Evolutionary conservation across 2,329 filamentous ascomycete species (phyloP).

Genomic region (Talaromyces islandicus): DNA sequence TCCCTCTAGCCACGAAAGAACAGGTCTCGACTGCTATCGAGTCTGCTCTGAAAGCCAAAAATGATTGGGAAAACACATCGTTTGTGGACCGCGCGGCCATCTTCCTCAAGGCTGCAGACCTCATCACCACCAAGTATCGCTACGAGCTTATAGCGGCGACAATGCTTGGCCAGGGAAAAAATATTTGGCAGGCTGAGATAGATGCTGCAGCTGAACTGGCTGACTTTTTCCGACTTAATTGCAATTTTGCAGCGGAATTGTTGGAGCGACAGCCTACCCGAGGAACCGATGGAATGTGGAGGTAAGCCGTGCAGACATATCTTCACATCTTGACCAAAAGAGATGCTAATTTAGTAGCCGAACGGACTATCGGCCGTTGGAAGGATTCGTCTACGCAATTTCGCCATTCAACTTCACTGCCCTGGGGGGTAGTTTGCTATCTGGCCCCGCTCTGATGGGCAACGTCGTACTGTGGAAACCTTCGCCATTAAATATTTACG

Average conservation of each 20-base stretch:
- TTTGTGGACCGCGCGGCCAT: conserved; percentile 88
- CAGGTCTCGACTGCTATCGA: conserved; percentile 78
- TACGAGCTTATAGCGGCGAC: conserved; percentile 96
- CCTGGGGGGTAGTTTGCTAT: conserved; percentile 78
- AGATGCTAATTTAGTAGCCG: conserved; percentile 41
- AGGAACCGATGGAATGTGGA: conserved; percentile 81
- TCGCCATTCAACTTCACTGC: conserved; percentile 97
- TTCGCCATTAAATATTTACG: conserved; percentile 75
- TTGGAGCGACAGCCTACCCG: conserved; percentile 81
- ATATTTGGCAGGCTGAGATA: conserved; percentile 97
- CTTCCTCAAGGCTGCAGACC: conserved; percentile 91
- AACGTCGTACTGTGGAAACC: conserved; percentile 98
- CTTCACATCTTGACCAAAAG: not conserved
- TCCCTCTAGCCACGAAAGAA: conserved; percentile 68
- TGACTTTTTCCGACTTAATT: conserved; percentile 91
- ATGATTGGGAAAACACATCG: conserved; percentile 76
- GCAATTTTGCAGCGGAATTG: conserved; percentile 84
- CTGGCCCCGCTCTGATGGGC: conserved; percentile 77
- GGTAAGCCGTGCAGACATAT: conserved; percentile 39
- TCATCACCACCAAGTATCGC: conserved; percentile 86
- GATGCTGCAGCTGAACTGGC: conserved; percentile 86
- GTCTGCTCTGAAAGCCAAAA: conserved; percentile 77
- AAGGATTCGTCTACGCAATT: conserved; percentile 94
- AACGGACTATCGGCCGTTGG: conserved; percentile 78
- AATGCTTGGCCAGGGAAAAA: conserved; percentile 96